Conservation (phyloP, 73 alveolate species). For the Stentor coeruleus region DNA sequence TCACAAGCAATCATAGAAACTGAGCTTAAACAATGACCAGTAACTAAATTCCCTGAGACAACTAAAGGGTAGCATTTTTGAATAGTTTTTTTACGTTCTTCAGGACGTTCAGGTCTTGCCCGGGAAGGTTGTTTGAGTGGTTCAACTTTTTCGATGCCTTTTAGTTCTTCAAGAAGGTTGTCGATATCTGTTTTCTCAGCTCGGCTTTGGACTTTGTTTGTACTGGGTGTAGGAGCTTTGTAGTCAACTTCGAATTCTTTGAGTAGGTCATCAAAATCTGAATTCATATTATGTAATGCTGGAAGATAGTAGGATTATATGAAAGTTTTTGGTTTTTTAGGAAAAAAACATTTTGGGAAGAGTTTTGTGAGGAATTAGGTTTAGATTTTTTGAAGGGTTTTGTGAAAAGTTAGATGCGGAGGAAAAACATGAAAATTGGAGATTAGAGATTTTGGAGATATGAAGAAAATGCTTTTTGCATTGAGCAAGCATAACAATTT, state of each 20-base stretch:
- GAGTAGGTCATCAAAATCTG: neutral
- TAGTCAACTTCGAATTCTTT: neutral
- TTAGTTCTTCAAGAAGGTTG: neutral
- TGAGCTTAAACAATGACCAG: neutral
- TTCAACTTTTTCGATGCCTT: neutral
- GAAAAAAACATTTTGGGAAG: too few relatives aligned
- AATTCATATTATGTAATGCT: too few relatives aligned
- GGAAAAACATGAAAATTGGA: too few relatives aligned
- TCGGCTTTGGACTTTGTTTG: neutral
- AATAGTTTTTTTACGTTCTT: neutral
- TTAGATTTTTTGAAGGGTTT: too few relatives aligned
- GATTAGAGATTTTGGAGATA: too few relatives aligned
- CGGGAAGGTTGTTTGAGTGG: neutral
- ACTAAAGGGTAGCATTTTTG: constrained; percentile 1
- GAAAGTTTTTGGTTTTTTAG: too few relatives aligned
- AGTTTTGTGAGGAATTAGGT: too few relatives aligned
- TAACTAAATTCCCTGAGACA: neutral
- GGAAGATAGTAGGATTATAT: too few relatives aligned
- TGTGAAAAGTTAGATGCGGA: too few relatives aligned
- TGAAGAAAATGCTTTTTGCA: too few relatives aligned
- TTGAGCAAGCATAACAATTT: too few relatives aligned
- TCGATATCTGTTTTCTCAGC: neutral
- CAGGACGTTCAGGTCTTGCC: neutral
- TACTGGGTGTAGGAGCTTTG: neutral
- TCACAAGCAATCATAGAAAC: neutral